phyloP scores from a whole-genome alignment of 305 asterid species.

The Ilex paraguariensis region DNA sequence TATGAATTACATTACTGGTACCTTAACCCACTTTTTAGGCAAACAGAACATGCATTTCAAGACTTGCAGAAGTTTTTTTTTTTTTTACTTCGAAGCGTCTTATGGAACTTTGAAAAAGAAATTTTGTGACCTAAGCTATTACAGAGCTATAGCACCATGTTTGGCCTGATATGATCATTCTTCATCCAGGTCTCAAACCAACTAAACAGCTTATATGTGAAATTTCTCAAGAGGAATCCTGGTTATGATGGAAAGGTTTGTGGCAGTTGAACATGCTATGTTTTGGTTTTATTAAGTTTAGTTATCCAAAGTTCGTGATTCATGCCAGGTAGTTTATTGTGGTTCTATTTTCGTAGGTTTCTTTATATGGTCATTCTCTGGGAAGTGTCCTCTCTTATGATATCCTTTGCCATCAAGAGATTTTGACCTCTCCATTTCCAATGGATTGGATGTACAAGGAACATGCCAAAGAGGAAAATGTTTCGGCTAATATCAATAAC shows the following conservation, averaged over 20 bases:
- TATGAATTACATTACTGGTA: too few relatives aligned
- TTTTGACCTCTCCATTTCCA: slow-evolving; percentile 70
- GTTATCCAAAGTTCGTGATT: slow-evolving; percentile 10
- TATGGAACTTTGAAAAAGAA: too few relatives aligned
- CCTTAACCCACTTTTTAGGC: too few relatives aligned
- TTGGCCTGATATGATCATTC: slow-evolving; percentile 5
- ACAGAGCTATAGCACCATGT: too few relatives aligned
- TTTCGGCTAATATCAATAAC: slow-evolving; percentile 19
- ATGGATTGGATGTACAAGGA: slow-evolving; percentile 83
- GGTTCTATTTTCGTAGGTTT: slow-evolving; percentile 49
- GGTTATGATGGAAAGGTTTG: slow-evolving; percentile 95
- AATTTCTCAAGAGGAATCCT: slow-evolving; percentile 94
- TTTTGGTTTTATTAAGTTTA: slow-evolving; percentile 5
- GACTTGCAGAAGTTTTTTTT: too few relatives aligned
- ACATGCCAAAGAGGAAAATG: slow-evolving; percentile 25
- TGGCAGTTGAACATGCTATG: slow-evolving; percentile 17
- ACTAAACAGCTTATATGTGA: slow-evolving; percentile 76
- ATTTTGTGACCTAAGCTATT: too few relatives aligned
- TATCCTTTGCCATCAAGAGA: slow-evolving; percentile 95
- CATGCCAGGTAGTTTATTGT: slow-evolving; percentile 10
- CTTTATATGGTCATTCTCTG: slow-evolving; percentile 90
- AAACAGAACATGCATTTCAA: too few relatives aligned
- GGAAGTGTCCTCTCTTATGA: slow-evolving; percentile 97
- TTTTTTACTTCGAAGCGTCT: too few relatives aligned
- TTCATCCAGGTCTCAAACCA: slow-evolving; percentile 78